These are phyloP conservation scores for Colletotrichum brevisporum DNA, from an alignment of 2,329 filamentous ascomycete species.

Conservation along the genomic window DNA sequence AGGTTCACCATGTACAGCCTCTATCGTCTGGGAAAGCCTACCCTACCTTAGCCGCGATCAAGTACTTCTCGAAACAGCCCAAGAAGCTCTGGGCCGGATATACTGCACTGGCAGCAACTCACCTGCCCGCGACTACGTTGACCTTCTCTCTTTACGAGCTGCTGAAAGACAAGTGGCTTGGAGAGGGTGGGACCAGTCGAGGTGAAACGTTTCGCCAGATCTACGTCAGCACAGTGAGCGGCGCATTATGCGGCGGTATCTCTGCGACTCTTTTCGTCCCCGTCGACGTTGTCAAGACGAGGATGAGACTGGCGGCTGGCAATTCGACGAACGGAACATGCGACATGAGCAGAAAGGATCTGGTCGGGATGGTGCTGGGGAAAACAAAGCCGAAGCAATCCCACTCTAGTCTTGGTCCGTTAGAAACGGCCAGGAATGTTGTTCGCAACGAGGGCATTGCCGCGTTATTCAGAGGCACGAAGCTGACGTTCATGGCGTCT, in stretches of 20 bases:
- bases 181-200: neutral
- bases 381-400: neutral
- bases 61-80: constrained; percentile 5
- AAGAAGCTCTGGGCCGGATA: constrained; percentile 17
- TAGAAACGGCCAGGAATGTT: neutral
- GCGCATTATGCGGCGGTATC: constrained; percentile 31
- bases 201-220: neutral
- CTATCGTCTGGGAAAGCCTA: neutral
- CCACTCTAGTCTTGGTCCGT: neutral
- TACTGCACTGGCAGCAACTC: constrained; percentile 14
- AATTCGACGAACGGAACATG: no score
- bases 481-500: constrained; percentile 10
- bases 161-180: neutral
- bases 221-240: constrained; percentile 22
- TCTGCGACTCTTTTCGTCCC: constrained; percentile 40
- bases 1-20: constrained; percentile 22
- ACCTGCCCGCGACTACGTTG: constrained; percentile 5
- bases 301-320: constrained; percentile 42
- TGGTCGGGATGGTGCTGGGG: no score
- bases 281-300: constrained; percentile 42
- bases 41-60: constrained; percentile 5
- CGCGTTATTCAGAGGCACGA: constrained; percentile 9
- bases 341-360: no score
- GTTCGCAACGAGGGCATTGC: constrained; percentile 1
- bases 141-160: constrained; percentile 21